Conservation (phyloP, 768 basidiomycete genomes). For the Xerocomellus amylosporus region DNA sequence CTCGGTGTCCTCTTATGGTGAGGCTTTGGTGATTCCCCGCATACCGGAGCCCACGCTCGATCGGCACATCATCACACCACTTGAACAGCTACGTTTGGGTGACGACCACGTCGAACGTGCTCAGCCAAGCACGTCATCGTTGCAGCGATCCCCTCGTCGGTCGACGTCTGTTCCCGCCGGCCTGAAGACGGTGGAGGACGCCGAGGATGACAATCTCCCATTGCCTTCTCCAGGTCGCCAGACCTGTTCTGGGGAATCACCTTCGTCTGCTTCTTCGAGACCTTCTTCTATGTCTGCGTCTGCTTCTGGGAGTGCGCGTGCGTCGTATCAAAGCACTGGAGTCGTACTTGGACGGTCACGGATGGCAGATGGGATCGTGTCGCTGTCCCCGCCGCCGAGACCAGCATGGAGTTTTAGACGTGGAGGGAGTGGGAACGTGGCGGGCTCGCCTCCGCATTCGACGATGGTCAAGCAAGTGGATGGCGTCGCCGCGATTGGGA, state of each 20-base stretch:
- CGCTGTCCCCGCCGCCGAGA: constrained; percentile 30
- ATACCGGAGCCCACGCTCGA: constrained; percentile 33
- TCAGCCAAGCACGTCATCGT: neutral
- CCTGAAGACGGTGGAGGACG: constrained; percentile 4
- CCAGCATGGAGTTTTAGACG: constrained; percentile 16
- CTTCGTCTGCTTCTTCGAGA: constrained; percentile 32
- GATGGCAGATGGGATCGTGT: constrained; percentile 21
- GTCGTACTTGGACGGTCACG: neutral
- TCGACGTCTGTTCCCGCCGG: constrained; percentile 18
- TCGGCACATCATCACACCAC: constrained; percentile 55
- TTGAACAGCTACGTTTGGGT: constrained; percentile 47
- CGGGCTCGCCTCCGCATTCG: constrained; percentile 7
- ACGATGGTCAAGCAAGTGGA: constrained; percentile 4
- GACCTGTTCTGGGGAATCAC: constrained; percentile 21
- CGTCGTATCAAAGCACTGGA: constrained; percentile 32
- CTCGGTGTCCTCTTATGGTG: constrained; percentile 56
- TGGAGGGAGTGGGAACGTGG: constrained; percentile 3
- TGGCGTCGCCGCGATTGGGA: neutral
- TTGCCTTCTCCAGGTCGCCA: constrained; percentile 12
- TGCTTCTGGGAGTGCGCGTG: constrained; percentile 38
- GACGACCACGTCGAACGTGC: constrained; percentile 17
- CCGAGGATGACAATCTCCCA: constrained; percentile 2
- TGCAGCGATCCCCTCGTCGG: constrained; percentile 17
- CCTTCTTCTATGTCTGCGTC: constrained; percentile 41
- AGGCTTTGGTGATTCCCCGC: constrained; percentile 37